Evolutionary conservation across 1,139 yeast species (phyloP).

Genomic region (Nakaseomyces kungkrabaensis): DNA sequence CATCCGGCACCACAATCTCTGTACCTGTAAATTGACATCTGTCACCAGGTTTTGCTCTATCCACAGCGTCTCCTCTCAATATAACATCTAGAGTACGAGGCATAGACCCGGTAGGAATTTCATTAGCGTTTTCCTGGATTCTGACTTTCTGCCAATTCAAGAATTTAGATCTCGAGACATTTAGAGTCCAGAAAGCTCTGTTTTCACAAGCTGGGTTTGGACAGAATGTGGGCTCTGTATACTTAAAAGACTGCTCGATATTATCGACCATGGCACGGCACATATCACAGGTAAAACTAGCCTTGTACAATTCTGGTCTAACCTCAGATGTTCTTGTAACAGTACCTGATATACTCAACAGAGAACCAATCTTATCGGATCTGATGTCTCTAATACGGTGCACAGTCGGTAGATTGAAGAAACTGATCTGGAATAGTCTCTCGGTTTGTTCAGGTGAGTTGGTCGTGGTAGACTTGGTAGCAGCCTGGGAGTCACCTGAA

Average conservation of each 20-base stretch:
- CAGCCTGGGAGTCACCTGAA: constrained; percentile 13
- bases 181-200: constrained; percentile 76
- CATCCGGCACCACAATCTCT: constrained; percentile 91
- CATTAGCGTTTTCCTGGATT: constrained; percentile 89
- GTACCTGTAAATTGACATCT: constrained; percentile 93
- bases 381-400: constrained; percentile 83
- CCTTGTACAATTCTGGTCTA: constrained; percentile 85
- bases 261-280: constrained; percentile 83
- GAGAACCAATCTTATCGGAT: constrained; percentile 79
- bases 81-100: constrained; percentile 94
- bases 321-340: constrained; percentile 96
- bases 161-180: constrained; percentile 75
- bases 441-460: constrained; percentile 38
- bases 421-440: constrained; percentile 78
- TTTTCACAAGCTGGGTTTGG: constrained; percentile 81
- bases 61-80: constrained; percentile 89
- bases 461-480: constrained; percentile 19
- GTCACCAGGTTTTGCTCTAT: constrained; percentile 96
- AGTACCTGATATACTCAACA: constrained; percentile 85
- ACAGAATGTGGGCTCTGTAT: constrained; percentile 92
- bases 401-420: constrained; percentile 75
- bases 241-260: constrained; percentile 86
- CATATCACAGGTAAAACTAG: constrained; percentile 80
- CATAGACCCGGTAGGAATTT: constrained; percentile 98
- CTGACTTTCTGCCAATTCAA: constrained; percentile 97